Evolutionary conservation across 192 early-diverging fungal genomes (phyloP).

Genomic region (Gonapodya prolifera): DNA sequence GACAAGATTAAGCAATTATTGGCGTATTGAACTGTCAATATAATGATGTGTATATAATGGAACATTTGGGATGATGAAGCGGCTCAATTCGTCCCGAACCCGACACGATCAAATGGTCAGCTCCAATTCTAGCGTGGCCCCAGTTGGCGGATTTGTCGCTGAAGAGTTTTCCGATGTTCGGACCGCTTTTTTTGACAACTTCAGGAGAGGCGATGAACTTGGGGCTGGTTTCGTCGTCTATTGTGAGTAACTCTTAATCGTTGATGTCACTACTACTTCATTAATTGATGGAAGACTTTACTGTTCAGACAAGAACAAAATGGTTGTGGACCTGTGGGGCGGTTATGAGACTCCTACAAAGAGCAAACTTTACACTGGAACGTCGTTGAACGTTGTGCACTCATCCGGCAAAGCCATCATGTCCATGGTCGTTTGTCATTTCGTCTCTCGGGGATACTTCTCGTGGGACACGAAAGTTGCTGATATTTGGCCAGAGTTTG

Average conservation of each 20-base stretch:
- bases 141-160: not conserved
- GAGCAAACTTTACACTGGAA: not conserved
- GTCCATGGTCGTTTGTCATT: conserved; percentile 36
- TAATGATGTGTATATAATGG: not conserved
- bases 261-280: no score
- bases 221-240: not conserved
- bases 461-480: conserved; percentile 32
- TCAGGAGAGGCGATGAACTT: not conserved
- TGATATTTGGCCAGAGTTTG: conserved; percentile 66
- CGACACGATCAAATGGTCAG: no score
- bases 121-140: no score
- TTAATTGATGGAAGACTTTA: not conserved
- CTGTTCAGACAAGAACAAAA: conserved; percentile 7
- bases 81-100: not conserved
- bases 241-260: not conserved
- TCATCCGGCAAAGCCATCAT: conserved; percentile 7
- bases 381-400: not conserved
- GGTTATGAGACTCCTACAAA: conserved; percentile 33
- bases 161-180: not conserved
- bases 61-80: not conserved
- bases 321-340: conserved; percentile 45
- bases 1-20: conserved; percentile 79
- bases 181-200: not conserved
- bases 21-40: conserved; percentile 38
- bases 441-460: conserved; percentile 41